phyloP scores from a whole-genome alignment of 2,329 filamentous ascomycete species.

The Trichoderma gracile region DNA sequence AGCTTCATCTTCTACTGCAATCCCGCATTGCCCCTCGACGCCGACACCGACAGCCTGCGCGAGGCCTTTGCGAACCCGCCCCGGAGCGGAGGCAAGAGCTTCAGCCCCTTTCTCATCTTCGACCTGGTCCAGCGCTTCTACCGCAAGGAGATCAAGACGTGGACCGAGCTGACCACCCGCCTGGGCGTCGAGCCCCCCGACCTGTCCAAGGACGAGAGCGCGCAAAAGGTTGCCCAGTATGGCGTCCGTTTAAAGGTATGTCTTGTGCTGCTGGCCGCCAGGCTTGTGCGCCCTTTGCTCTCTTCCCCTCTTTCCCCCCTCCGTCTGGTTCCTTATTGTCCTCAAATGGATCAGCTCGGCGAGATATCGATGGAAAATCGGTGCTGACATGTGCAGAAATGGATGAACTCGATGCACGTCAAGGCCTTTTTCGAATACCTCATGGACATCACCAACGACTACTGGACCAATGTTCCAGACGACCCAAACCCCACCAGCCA shows the following conservation, averaged over 20 bases:
- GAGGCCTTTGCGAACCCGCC: constrained; percentile 78
- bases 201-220: constrained; percentile 78
- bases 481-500: constrained; percentile 63
- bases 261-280: not conserved
- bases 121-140: constrained; percentile 78
- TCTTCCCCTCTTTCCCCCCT: not conserved
- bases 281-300: not conserved
- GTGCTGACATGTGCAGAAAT: constrained; percentile 62
- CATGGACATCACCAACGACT: constrained; percentile 72
- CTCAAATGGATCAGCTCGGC: not conserved
- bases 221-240: constrained; percentile 94
- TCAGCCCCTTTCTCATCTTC: constrained; percentile 75
- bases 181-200: constrained; percentile 87
- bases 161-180: constrained; percentile 82
- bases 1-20: constrained; percentile 90
- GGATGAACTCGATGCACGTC: constrained; percentile 96
- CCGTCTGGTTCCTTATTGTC: not conserved
- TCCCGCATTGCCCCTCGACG: constrained; percentile 66
- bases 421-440: constrained; percentile 94
- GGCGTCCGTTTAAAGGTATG: constrained; percentile 84
- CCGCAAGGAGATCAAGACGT: constrained; percentile 83
- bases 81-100: constrained; percentile 83
- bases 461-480: constrained; percentile 75
- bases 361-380: no score
- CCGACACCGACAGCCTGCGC: constrained; percentile 69